Base-by-base conservation (phyloP, 2,329 filamentous ascomycete species). In the Akanthomyces uredinophilus region DNA sequence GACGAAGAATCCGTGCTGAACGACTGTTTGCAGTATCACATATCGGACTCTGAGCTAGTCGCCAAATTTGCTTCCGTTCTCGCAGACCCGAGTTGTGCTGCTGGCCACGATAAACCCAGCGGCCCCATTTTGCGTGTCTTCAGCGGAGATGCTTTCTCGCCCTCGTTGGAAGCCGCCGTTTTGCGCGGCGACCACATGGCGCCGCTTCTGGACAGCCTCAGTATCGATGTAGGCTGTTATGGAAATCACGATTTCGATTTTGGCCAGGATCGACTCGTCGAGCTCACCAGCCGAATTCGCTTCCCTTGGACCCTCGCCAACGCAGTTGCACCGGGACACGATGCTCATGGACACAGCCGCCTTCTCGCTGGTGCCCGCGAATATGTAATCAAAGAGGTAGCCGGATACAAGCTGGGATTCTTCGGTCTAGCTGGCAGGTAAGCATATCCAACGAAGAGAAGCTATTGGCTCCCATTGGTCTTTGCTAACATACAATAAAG, bases 201-300 rank as follows among this genome's bases (percentile, higher is more conserved):
- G 14, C 60, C 56, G 10, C 43, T 65, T 0, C 46, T 65, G 3
- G 49, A 60, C 18, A 47, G 46, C 14, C 32, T 65, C 16, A 13
- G 20, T 3, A 59, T 65, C n/a, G 63, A 66, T 24, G 20, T 64
- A 3, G 63, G 55, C 11, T 64, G 60, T 49, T 64, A 64, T 41
- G 63, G 65, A n/a, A 64, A 65, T 47, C 61, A 64, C 37, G 65
- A 64, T 35, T 65, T 64, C 46, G 61, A 65, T 52, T 62, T 64
- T 61, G 61, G 64, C 35, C 61, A 64, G 27, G 27, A 46, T 3
- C 35, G 63, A 11, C 61, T 65, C 0, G 14, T 32, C 5, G 63
- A 64, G 43, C 52, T 65, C 3, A 27, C 53, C 27, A 35, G 35
- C 11, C 37, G 56, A 1, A 63, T 49, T 1, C n/a, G 35, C 14